Evolutionary conservation across 345 rosid genomes (phyloP), one percentile per base, ranked within the genome.

Genomic region (Iberis pinnata): DNA sequence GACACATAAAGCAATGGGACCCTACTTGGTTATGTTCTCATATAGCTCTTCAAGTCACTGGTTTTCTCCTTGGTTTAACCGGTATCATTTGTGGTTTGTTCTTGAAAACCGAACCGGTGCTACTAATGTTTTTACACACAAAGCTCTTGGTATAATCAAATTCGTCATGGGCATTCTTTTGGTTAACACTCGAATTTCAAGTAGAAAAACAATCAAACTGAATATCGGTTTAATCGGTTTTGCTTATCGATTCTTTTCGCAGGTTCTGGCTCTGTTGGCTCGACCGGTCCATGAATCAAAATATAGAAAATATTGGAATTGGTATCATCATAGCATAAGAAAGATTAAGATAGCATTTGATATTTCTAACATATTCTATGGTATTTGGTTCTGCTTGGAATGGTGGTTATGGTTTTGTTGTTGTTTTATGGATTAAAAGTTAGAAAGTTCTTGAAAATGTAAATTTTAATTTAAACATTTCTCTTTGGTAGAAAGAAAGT

Each of bases 91-190:
- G 59, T 18, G 98, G 98, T 18, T 70, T 87, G 14, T 78, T 5
- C 56, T 90, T 2, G 71, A 87, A 68, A 42, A 72, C 43, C 76
- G 79, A 2, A 63, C 78, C 7, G 6, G 20, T 1, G 59, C 57
- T 12, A 25, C 60, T 37, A 35, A 74, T 49, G 84, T 90, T 18
- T 58, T 83, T 12, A 70, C 74, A 3, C 96, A 84, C 73, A 82
- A 75, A 60, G 75, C 51, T 12, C 66, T 87, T 22, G 96, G 95
- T 6, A 68, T 84, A 60, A 63, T 77, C 69, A 69, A 86, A 40
- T 87, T 87, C 9, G 89, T 71, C 38, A 76, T 90, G 26, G 95
- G 85, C 16, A 70, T 79, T 66, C 86, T 90, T 35, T 92, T 87
- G 86, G 89, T 77, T 38, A 25, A 27, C 42, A 47, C 22, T 61